Percentiles rank a stretch among this genome's conserved stretches.
These are phyloP conservation scores for Crithidia bombi DNA, from an alignment of 208 protist genomes.

Conservation along the genomic window DNA sequence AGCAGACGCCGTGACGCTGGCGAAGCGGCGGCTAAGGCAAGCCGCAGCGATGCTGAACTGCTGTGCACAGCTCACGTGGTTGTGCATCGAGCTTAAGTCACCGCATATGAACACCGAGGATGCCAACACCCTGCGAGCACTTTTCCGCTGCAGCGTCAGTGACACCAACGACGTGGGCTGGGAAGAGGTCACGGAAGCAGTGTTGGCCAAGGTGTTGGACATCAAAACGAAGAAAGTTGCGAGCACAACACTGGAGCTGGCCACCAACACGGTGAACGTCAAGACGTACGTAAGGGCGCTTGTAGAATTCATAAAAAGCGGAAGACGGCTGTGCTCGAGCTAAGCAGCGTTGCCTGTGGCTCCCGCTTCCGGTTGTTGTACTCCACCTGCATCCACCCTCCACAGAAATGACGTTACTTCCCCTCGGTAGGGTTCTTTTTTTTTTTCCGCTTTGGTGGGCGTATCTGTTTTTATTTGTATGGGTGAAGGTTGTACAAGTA, in stretches of 20 bases:
- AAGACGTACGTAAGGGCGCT: constrained; percentile 70
- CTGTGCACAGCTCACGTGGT: constrained; percentile 75
- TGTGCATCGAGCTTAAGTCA: constrained; percentile 50
- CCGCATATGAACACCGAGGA: constrained; percentile 20
- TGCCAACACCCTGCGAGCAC: constrained; percentile 42
- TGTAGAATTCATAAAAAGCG: constrained; percentile 35
- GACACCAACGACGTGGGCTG: constrained; percentile 70
- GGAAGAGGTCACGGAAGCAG: constrained; percentile 90
- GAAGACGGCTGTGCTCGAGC: constrained; percentile 3
- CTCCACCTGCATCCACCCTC: too few species aligned
- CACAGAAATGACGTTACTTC: too few species aligned
- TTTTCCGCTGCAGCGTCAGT: constrained; percentile 66
- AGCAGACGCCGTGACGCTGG: constrained; percentile 45
- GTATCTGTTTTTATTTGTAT: too few species aligned
- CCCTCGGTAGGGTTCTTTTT: too few species aligned
- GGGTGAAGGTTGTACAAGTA: too few species aligned
- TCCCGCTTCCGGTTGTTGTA: too few species aligned
- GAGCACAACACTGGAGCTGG: constrained; percentile 31
- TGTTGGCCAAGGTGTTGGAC: constrained; percentile 73
- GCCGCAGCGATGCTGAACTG: constrained; percentile 73
- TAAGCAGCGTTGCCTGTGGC: too few species aligned
- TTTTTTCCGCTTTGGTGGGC: too few species aligned
- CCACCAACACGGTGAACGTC: constrained; percentile 49
- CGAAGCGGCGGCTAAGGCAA: constrained; percentile 49
- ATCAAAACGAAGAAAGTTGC: constrained; percentile 26